Base-by-base conservation (phyloP, 495 filamentous ascomycete genomes). In the Glarea lozoyensis region DNA sequence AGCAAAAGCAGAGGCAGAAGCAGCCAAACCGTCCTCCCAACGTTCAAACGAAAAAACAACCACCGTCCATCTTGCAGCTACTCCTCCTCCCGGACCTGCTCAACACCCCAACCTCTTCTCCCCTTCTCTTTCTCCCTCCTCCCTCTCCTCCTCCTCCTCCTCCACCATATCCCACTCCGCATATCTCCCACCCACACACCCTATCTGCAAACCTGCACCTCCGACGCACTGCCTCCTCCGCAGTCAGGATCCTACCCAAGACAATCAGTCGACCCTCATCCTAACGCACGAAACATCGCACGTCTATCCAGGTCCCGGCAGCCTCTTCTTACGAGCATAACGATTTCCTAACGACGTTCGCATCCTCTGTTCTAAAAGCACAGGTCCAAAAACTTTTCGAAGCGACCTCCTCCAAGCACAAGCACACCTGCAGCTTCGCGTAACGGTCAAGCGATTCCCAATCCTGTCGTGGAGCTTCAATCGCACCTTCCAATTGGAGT, bases 241-340 rank as follows among this genome's bases (percentile, higher is more conserved):
- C n/a, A n/a, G n/a, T n/a, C n/a, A n/a, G n/a, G n/a, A n/a, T n/a
- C n/a, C n/a, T n/a, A n/a, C n/a, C n/a, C n/a, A n/a, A n/a, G n/a
- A n/a, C n/a, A n/a, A n/a, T n/a, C n/a, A n/a, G n/a, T n/a, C n/a
- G n/a, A n/a, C n/a, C n/a, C n/a, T n/a, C n/a, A n/a, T n/a, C n/a
- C n/a, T n/a, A n/a, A 29, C 25, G 25, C 25, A 29, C 25, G 7
- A n/a, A 29, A 7, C 25, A 7, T 29, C 25, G 7, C 25, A 7
- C 25, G 25, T n/a, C 25, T 29, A 29, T 29, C 25, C 25, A 7
- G 7, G 7, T 7, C 25, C 25, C 50, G 50, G 17, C 11, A 13
- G 29, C 25, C n/a, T 43, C 36, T 55, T 53, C 50, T 60, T 61
- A 60, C 61, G 55, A 55, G 54, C 50, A 46, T 58, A 48, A 50